Evolutionary conservation across 2,329 filamentous ascomycete genomes (phyloP).

Genomic region (Cadophora sp.): DNA sequence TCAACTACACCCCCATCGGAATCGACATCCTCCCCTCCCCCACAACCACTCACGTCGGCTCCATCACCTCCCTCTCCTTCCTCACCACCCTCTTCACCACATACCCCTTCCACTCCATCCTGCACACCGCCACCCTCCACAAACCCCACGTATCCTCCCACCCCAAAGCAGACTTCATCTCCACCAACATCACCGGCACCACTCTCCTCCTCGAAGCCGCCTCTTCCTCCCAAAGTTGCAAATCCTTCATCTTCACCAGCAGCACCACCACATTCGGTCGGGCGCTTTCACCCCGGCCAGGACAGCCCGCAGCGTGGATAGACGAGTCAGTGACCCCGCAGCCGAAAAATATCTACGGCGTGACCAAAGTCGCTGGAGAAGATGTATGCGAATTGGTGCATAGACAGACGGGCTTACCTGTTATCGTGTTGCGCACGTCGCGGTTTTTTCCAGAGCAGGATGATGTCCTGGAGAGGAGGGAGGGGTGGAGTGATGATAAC

Average conservation of each 20-base stretch:
- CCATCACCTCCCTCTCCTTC: not conserved
- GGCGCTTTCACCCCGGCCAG: not conserved
- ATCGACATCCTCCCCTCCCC: slow-evolving; percentile 5
- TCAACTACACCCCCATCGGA: slow-evolving; percentile 5
- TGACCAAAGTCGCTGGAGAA: not conserved
- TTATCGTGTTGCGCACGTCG: not conserved
- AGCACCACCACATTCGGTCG: slow-evolving; percentile 5
- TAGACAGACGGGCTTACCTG: not conserved
- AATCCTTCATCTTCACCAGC: slow-evolving; percentile 1
- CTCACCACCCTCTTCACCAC: not conserved
- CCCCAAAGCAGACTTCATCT: not conserved
- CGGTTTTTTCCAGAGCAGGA: slow-evolving; percentile 4
- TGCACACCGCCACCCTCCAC: slow-evolving; percentile 7
- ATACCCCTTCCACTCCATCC: not conserved
- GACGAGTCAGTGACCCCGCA: not conserved
- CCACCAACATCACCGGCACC: not conserved
- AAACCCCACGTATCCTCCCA: not conserved
- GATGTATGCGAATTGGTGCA: not conserved
- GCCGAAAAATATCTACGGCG: slow-evolving; percentile 10
- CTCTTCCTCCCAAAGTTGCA: not conserved
- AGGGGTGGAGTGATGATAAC: not conserved
- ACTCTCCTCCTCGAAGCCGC: slow-evolving; percentile 1
- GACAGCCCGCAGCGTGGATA: not conserved
- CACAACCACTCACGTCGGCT: not conserved
- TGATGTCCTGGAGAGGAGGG: not conserved